Evolutionary conservation across 2,329 filamentous ascomycete species (phyloP).

Genomic region (Fusarium sp.): DNA sequence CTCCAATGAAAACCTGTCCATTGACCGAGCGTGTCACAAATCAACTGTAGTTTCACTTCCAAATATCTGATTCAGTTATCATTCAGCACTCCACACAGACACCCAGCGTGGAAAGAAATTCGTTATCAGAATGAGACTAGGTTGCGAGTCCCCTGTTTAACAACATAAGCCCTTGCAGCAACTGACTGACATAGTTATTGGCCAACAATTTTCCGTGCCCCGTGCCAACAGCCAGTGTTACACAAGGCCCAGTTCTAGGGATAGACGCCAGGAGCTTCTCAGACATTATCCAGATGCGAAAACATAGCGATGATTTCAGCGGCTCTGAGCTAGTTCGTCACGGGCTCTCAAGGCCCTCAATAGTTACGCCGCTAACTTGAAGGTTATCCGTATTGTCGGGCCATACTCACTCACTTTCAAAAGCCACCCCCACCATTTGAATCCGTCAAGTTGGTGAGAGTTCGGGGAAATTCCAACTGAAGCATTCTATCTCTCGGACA

Average conservation of each 20-base stretch:
- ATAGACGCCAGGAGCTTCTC: not conserved
- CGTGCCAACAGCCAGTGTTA: conserved; percentile 13
- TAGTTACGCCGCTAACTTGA: not conserved
- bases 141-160: not conserved
- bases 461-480: not conserved
- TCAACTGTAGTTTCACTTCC: not conserved
- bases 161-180: conserved; percentile 1
- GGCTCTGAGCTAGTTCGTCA: not conserved
- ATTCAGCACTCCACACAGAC: not conserved
- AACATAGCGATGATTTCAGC: not conserved
- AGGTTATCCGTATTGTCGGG: not conserved
- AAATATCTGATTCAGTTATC: not conserved
- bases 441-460: not conserved
- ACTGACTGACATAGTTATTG: conserved; percentile 18
- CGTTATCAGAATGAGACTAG: conserved; percentile 17
- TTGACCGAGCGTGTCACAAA: not conserved
- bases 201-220: conserved; percentile 28
- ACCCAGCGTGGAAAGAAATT: not conserved
- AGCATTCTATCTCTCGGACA: not conserved
- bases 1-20: not conserved
- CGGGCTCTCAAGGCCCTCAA: not conserved
- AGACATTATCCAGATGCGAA: not conserved
- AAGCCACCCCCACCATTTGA: not conserved
- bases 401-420: not conserved
- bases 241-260: conserved; percentile 1